Base-by-base conservation (phyloP, 179 eudicot species). In the Sideroxylon spinosum region DNA sequence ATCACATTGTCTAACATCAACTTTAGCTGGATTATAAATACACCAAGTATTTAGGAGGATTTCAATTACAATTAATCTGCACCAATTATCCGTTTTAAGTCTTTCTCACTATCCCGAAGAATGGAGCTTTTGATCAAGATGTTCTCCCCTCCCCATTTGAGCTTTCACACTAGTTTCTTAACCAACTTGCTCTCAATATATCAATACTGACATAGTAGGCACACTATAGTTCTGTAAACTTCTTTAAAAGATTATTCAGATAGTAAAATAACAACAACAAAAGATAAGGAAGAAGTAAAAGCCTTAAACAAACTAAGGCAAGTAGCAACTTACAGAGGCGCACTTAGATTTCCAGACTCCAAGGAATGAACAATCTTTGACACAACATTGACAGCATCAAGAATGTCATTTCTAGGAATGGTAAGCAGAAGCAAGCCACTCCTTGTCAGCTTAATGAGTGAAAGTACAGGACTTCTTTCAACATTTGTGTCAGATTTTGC, bases 381-480 rank as follows among this genome's bases (percentile, higher is more conserved):
- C 50, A 88, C 87, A 68, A 86, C 80, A 64, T 78, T 74, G 68
- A 86, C 89, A 46, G 88, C 89, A 49, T 86, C 81, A 22, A 71
- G 78, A 75, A 84, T 82, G 80, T 74, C 78, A 81, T 82, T 87
- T 76, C 79, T 78, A 28, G 89, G 88, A 70, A 86, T 78, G 9
- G 84, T 87, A 64, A 92, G 86, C 72, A 92, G 93, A 81, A 92
- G 81, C 78, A 92, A 82, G 46, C 97, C 97, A 83, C 91, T 91
- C 82, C 86, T 82, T 28, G 90, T 88, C 87, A 92, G 85, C 90
- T 91, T 92, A 37, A 92, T 92, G 76, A 91, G 80, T 50, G 89
- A 84, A 79, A 92, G 93, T 79, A 55, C 78, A 60, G 78, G 78
- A 68, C 78, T 61, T 52, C 68, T 74, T 71, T 79, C 83, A 23